phyloP scores from a whole-genome alignment of 805 yeast species.

The Candida arabinofermentans region DNA sequence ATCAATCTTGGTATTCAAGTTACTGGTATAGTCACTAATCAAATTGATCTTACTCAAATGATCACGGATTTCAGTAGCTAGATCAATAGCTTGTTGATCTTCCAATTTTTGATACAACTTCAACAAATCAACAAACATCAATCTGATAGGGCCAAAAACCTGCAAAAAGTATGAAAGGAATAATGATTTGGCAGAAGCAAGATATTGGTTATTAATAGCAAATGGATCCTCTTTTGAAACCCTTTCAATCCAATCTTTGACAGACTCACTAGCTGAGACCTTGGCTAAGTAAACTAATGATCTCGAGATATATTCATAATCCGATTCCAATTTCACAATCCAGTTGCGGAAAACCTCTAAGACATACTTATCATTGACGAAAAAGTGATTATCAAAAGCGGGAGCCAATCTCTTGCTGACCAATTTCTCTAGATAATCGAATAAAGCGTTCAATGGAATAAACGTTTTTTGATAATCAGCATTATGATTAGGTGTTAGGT shows the following conservation, averaged over 20 bases:
- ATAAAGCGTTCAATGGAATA: slow-evolving; percentile 23
- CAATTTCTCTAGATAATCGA: slow-evolving; percentile 24
- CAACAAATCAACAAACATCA: slow-evolving; percentile 21
- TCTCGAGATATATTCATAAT: slow-evolving; percentile 26
- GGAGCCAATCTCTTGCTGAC: slow-evolving; percentile 23
- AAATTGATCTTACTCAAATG: slow-evolving; percentile 21
- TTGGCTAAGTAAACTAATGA: slow-evolving; percentile 28
- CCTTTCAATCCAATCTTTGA: slow-evolving; percentile 23
- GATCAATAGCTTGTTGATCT: slow-evolving; percentile 8
- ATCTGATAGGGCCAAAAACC: slow-evolving; percentile 27
- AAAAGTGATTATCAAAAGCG: slow-evolving; percentile 25
- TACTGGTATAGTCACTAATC: slow-evolving; percentile 28
- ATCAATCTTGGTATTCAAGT: slow-evolving; percentile 28
- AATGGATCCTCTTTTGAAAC: slow-evolving; percentile 16
- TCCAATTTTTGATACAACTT: slow-evolving; percentile 20
- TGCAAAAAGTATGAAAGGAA: slow-evolving; percentile 29
- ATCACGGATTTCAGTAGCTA: slow-evolving; percentile 17
- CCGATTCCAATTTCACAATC: slow-evolving; percentile 24
- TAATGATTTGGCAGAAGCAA: slow-evolving; percentile 26
- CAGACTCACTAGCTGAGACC: slow-evolving; percentile 22
- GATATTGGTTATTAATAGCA: slow-evolving; percentile 20
- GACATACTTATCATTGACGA: slow-evolving; percentile 27
- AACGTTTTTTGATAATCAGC: slow-evolving; percentile 27
- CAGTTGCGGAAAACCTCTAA: slow-evolving; percentile 22
- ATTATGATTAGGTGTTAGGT: slow-evolving; percentile 15